Conservation (phyloP, 2,329 filamentous ascomycete species). For the Acarospora socialis region DNA sequence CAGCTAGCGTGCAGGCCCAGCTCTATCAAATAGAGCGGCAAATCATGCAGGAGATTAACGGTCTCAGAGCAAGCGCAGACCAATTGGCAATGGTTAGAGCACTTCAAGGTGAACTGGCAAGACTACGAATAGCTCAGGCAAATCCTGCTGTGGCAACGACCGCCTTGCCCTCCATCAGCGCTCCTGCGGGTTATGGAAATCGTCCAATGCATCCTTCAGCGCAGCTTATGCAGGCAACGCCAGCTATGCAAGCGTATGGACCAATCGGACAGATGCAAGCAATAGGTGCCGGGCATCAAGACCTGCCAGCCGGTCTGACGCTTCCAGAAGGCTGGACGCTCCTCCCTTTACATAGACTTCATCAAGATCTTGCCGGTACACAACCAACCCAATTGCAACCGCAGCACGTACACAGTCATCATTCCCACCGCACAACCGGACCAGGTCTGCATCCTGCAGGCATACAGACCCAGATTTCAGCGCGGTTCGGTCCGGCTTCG, state of each 20-base stretch:
- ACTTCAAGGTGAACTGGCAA: conserved; percentile 52
- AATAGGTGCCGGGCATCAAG: conserved; percentile 26
- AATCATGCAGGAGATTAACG: conserved; percentile 51
- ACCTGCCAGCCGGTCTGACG: conserved; percentile 35
- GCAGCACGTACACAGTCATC: no score
- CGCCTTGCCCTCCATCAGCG: background rate
- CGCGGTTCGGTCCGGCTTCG: no score
- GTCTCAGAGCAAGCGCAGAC: conserved; percentile 47
- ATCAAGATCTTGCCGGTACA: background rate
- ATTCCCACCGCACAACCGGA: no score
- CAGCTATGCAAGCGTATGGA: background rate
- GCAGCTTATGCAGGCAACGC: background rate
- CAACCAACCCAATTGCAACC: no score
- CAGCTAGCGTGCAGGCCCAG: conserved; percentile 37
- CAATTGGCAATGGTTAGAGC: conserved; percentile 56
- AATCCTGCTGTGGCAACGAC: conserved; percentile 11
- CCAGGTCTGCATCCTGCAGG: no score
- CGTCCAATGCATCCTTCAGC: background rate
- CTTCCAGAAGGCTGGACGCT: conserved; percentile 40
- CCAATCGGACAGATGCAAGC: conserved; percentile 3
- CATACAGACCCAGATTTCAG: no score
- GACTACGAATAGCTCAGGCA: conserved; percentile 42
- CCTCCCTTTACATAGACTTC: conserved; percentile 29
- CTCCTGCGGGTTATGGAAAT: background rate
- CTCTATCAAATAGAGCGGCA: conserved; percentile 54